Conservation (phyloP, 169 alveolate genomes). For the Plasmodium vivax region DNA sequence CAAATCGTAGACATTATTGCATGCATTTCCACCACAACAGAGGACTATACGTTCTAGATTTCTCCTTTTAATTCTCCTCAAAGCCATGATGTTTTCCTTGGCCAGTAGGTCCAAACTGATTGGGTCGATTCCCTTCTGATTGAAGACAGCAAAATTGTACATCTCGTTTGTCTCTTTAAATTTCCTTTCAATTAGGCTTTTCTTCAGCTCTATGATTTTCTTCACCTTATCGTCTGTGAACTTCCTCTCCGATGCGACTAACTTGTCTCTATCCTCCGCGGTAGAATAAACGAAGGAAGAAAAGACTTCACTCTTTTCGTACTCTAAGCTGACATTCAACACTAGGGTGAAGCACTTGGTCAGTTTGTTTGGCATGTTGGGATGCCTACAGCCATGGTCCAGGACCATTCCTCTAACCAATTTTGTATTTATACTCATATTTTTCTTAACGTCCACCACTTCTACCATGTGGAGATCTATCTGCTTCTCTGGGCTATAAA, state of each 20-base stretch:
- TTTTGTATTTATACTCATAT: constrained; percentile 95
- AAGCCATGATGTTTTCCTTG: constrained; percentile 96
- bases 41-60: constrained; percentile 98
- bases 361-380: constrained; percentile 98
- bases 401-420: constrained; percentile 94
- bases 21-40: constrained; percentile 99
- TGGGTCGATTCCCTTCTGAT: constrained; percentile 99
- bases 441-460: constrained; percentile 97
- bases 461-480: constrained; percentile 99
- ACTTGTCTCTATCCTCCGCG: constrained; percentile 97
- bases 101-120: constrained; percentile 98
- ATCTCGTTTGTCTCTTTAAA: constrained; percentile 82
- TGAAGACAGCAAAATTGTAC: constrained; percentile 94
- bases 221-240: constrained; percentile 97
- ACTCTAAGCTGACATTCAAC: constrained; percentile 97
- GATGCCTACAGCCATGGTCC: constrained; percentile 99
- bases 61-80: constrained; percentile 97
- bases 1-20: constrained; percentile 97
- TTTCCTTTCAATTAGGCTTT: constrained; percentile 88
- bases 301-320: constrained; percentile 98
- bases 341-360: constrained; percentile 96
- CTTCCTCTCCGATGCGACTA: constrained; percentile 95
- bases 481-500: constrained; percentile 78
- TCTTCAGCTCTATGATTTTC: constrained; percentile 96
- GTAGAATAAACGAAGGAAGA: constrained; percentile 97